A percentile compares a stretch with the other conserved stretches of the same genome.
Evolutionary conservation across 2,329 filamentous ascomycete species (phyloP).

Genomic region (Colletotrichum lentis): DNA sequence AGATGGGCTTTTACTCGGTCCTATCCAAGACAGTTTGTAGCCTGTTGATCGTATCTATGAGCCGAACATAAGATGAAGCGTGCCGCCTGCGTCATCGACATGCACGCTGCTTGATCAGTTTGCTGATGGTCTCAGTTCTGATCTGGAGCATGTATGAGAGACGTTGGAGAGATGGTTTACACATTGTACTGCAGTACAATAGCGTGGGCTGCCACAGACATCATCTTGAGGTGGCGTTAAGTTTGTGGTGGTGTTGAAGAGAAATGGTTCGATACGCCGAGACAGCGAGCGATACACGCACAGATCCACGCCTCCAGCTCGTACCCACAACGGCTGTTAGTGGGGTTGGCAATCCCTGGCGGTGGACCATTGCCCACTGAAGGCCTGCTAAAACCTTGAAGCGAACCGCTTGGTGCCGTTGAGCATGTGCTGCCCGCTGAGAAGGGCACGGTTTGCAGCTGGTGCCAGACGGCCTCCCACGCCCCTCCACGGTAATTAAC

Average conservation of each 20-base stretch:
- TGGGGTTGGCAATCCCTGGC: background rate
- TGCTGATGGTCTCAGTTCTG: too few relatives aligned
- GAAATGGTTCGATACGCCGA: background rate
- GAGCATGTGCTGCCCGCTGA: background rate
- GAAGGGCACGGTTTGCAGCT: background rate
- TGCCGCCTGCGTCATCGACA: slow-evolving; percentile 6
- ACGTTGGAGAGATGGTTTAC: background rate
- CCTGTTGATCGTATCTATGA: background rate
- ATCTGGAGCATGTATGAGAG: too few relatives aligned
- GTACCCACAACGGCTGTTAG: slow-evolving; percentile 6
- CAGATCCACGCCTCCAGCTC: slow-evolving; percentile 1
- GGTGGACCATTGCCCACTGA: background rate
- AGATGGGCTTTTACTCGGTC: slow-evolving; percentile 14
- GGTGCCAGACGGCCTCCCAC: background rate
- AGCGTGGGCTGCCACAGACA: too few relatives aligned
- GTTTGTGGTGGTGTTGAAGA: background rate
- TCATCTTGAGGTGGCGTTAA: background rate
- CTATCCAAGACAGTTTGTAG: background rate
- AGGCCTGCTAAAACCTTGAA: background rate
- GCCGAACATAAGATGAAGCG: background rate
- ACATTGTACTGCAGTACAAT: background rate
- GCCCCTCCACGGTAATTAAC: background rate
- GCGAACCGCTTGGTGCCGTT: too few relatives aligned
- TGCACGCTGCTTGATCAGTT: background rate
- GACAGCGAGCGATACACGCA: background rate